phyloP scores from a whole-genome alignment of 306 rosid species.

The Cucumis melo region DNA sequence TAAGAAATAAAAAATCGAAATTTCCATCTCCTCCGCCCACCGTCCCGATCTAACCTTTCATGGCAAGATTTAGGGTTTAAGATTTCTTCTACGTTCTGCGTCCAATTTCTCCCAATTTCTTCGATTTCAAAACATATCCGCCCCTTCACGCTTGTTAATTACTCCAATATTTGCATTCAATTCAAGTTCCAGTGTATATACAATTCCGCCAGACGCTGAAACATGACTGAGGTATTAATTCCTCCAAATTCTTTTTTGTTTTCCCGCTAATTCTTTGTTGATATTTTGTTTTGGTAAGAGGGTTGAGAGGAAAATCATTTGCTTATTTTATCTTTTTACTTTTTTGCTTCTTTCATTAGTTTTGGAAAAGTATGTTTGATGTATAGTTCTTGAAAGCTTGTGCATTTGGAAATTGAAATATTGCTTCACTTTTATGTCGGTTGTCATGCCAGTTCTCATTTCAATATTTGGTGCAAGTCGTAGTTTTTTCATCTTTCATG shows the following conservation, averaged over 20 bases:
- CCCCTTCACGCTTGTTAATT: not conserved
- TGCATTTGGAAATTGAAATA: not conserved
- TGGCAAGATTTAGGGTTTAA: not conserved
- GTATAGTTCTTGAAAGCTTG: not conserved
- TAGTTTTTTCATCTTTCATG: not conserved
- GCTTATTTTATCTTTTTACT: not conserved
- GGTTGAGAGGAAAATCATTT: not conserved
- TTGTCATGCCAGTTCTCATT: not conserved
- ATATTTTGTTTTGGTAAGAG: not conserved
- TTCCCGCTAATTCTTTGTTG: not conserved
- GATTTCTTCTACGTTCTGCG: not conserved
- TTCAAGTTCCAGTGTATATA: not conserved
- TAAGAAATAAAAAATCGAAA: not conserved
- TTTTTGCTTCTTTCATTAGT: not conserved
- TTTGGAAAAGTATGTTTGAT: not conserved
- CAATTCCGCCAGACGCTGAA: constrained; percentile 20
- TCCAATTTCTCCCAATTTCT: not conserved
- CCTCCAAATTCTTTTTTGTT: not conserved
- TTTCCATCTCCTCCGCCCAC: not conserved
- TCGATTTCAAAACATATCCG: not conserved
- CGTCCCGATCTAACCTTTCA: not conserved
- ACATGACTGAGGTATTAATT: constrained; percentile 65
- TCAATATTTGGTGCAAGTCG: not conserved
- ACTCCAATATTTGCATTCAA: not conserved
- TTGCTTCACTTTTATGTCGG: not conserved